These are phyloP conservation scores for Dactylella cylindrospora DNA, from an alignment of 2,329 filamentous ascomycete genomes.

Conservation along the genomic window DNA sequence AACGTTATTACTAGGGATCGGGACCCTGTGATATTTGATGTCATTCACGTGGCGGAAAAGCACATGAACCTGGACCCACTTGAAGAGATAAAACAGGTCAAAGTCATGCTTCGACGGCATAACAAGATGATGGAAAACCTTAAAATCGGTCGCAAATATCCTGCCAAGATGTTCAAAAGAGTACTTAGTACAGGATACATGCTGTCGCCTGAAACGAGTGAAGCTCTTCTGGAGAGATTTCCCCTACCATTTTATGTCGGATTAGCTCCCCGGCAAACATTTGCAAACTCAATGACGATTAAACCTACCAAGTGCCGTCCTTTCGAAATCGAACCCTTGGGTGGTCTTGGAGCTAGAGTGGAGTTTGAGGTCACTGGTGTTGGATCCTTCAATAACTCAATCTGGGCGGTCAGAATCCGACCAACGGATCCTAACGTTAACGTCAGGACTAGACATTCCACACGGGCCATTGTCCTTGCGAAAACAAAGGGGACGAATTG, in stretches of 20 bases:
- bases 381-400: slow-evolving; percentile 71
- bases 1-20: slow-evolving; percentile 56
- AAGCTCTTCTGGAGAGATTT: slow-evolving; percentile 41
- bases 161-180: slow-evolving; percentile 75
- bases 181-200: slow-evolving; percentile 93
- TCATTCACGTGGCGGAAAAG: slow-evolving; percentile 80
- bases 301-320: slow-evolving; percentile 56
- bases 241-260: slow-evolving; percentile 65
- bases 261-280: slow-evolving; percentile 77
- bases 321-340: slow-evolving; percentile 68
- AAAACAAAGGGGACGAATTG: slow-evolving; percentile 9
- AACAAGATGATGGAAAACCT: slow-evolving; percentile 62
- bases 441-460: slow-evolving; percentile 5
- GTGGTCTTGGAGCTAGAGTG: slow-evolving; percentile 80
- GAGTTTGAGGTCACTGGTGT: slow-evolving; percentile 80
- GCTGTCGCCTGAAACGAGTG: slow-evolving; percentile 56
- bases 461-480: slow-evolving; percentile 15
- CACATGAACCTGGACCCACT: slow-evolving; percentile 71
- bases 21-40: slow-evolving; percentile 69
- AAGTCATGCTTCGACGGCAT: slow-evolving; percentile 85
- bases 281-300: slow-evolving; percentile 52
- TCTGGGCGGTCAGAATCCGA: slow-evolving; percentile 82
- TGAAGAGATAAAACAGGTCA: slow-evolving; percentile 77
- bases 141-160: slow-evolving; percentile 11
- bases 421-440: slow-evolving; percentile 68